phyloP scores from a whole-genome alignment of 345 rosid genomes.

The Reutealis trisperma region DNA sequence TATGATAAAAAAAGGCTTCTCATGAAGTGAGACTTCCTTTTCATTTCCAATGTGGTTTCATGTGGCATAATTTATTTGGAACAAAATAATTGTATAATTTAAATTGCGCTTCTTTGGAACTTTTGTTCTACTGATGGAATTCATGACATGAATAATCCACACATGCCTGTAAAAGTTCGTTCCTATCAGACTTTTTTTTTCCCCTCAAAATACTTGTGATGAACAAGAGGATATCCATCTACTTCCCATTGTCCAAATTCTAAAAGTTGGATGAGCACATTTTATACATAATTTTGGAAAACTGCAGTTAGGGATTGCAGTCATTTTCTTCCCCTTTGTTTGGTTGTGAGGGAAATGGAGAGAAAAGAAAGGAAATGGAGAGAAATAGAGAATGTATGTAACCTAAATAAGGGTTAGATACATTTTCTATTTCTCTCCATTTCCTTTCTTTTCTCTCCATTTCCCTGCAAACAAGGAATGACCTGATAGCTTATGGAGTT shows the following conservation, averaged over 20 bases:
- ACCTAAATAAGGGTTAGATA: too few species aligned
- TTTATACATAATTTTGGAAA: not conserved
- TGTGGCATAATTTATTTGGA: not conserved
- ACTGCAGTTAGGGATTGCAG: not conserved
- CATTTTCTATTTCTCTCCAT: too few species aligned
- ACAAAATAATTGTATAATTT: not conserved
- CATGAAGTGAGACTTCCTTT: not conserved
- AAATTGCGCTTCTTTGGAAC: not conserved
- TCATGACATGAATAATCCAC: not conserved
- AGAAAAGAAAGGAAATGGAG: too few species aligned
- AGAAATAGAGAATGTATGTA: too few species aligned
- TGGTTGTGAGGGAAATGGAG: too few species aligned
- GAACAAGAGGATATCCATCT: not conserved
- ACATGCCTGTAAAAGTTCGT: not conserved
- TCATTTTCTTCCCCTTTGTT: not conserved
- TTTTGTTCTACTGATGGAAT: not conserved
- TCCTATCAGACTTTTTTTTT: not conserved
- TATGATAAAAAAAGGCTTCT: not conserved
- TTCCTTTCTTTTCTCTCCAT: too few species aligned
- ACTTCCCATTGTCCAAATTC: not conserved
- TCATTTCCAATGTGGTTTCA: not conserved
- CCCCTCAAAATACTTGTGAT: not conserved
- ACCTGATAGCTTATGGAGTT: not conserved
- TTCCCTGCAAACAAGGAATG: too few species aligned
- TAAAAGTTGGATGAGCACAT: not conserved